These are phyloP conservation scores for Microstegium vimineum DNA, from an alignment of 176 grass and related monocot genomes.

Conservation along the genomic window DNA sequence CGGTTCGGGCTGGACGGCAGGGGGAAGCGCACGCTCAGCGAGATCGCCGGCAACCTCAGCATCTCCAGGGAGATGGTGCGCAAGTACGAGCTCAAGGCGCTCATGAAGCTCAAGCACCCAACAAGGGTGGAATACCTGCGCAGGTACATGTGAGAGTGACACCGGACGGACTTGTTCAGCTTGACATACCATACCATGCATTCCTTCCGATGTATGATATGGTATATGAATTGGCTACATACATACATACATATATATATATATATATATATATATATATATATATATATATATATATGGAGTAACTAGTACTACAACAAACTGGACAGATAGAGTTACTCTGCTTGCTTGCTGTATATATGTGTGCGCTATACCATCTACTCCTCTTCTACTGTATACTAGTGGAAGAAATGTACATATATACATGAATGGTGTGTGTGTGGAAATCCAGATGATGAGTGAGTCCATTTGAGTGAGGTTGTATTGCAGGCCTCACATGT, in stretches of 20 bases:
- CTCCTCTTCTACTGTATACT: neutral
- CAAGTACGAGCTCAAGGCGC: constrained; percentile 91
- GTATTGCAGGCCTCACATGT: constrained; percentile 8
- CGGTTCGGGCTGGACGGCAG: constrained; percentile 82
- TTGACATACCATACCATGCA: neutral
- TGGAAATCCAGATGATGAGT: neutral
- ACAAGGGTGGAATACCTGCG: constrained; percentile 76
- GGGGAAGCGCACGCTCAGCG: constrained; percentile 62
- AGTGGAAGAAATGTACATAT: constrained; percentile 11
- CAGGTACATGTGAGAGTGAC: constrained; percentile 59
- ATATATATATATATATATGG: too few species aligned
- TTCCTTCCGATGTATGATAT: neutral
- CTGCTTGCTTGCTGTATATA: neutral
- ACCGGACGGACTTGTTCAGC: neutral
- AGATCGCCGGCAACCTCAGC: constrained; percentile 78
- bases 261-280: too few species aligned
- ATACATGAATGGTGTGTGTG: neutral
- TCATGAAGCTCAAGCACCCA: constrained; percentile 97
- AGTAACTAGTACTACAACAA: neutral
- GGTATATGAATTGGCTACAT: neutral
- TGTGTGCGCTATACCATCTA: neutral
- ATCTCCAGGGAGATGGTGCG: constrained; percentile 92
- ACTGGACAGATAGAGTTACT: neutral
- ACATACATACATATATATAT: too few species aligned
- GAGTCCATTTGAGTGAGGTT: neutral